Evolutionary conservation across 768 basidiomycete genomes (phyloP).

Genomic region (Holtermannia corniformis): DNA sequence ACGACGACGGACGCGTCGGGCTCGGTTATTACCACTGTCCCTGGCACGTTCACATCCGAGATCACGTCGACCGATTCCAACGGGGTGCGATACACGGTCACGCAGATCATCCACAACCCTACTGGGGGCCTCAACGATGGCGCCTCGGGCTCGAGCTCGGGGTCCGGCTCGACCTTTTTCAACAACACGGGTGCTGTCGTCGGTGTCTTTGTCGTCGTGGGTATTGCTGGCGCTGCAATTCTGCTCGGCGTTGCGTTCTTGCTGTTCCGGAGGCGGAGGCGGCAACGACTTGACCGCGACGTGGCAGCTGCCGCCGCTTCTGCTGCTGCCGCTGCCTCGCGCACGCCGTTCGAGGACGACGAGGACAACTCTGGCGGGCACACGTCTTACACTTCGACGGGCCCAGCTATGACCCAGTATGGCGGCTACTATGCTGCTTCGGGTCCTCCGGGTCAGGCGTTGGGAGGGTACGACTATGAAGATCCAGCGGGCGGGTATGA

Average conservation of each 20-base stretch:
- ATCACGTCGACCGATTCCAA: slow-evolving; percentile 26
- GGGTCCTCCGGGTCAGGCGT: slow-evolving; percentile 21
- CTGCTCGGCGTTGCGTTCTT: slow-evolving; percentile 46
- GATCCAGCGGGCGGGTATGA: slow-evolving; percentile 38
- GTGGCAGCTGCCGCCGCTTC: slow-evolving; percentile 39
- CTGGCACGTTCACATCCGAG: slow-evolving; percentile 29
- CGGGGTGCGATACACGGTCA: slow-evolving; percentile 38
- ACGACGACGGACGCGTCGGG: slow-evolving; percentile 34
- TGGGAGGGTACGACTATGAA: slow-evolving; percentile 36
- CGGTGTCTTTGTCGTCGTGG: slow-evolving; percentile 65
- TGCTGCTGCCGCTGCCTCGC: slow-evolving; percentile 30
- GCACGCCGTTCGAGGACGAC: slow-evolving; percentile 37
- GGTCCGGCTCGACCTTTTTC: slow-evolving; percentile 52
- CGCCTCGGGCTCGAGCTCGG: slow-evolving; percentile 1
- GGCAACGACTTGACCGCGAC: slow-evolving; percentile 40
- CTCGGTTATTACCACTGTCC: slow-evolving; percentile 28
- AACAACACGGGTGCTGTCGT: slow-evolving; percentile 60
- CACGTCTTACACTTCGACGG: slow-evolving; percentile 11
- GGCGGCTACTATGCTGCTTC: slow-evolving; percentile 37
- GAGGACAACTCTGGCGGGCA: slow-evolving; percentile 20
- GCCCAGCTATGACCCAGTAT: slow-evolving; percentile 34
- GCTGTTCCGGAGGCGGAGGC: slow-evolving; percentile 36
- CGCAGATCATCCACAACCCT: slow-evolving; percentile 39
- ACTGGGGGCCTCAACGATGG: slow-evolving; percentile 29
- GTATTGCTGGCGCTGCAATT: slow-evolving; percentile 53